Conservation (phyloP, 2,329 filamentous ascomycete species). For the Colletotrichum tropicale region DNA sequence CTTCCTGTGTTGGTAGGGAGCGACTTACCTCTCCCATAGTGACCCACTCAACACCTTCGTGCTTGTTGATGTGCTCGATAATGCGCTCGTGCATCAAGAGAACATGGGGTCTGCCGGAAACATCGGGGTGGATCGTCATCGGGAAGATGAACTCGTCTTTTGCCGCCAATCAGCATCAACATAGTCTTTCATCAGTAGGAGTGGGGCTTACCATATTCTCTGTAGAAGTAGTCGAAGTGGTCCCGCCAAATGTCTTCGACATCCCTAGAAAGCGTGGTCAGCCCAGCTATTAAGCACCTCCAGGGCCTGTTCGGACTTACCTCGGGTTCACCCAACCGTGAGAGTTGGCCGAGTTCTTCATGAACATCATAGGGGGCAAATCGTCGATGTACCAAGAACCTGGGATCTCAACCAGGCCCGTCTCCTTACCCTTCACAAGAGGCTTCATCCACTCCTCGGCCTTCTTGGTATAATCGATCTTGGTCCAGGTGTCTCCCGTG, state of each 20-base stretch:
- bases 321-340: slow-evolving; percentile 63
- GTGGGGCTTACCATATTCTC: slow-evolving; percentile 55
- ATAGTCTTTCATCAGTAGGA: accelerated
- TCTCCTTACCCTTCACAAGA: slow-evolving; percentile 60
- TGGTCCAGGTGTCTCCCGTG: slow-evolving; percentile 69
- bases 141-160: slow-evolving; percentile 76
- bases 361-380: slow-evolving; percentile 74
- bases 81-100: slow-evolving; percentile 74
- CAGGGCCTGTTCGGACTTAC: not conserved
- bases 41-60: slow-evolving; percentile 67
- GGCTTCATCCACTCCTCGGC: slow-evolving; percentile 72
- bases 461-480: slow-evolving; percentile 68
- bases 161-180: not conserved
- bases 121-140: slow-evolving; percentile 78
- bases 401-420: slow-evolving; percentile 69
- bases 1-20: too few species aligned
- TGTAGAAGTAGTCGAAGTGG: slow-evolving; percentile 76
- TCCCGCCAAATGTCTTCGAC: slow-evolving; percentile 70
- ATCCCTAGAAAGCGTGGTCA: slow-evolving; percentile 33
- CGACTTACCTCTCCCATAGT: slow-evolving; percentile 62
- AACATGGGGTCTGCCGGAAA: slow-evolving; percentile 73
- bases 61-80: slow-evolving; percentile 71
- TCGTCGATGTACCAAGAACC: slow-evolving; percentile 69
- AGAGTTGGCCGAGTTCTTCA: slow-evolving; percentile 67
- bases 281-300: accelerated